Percentiles rank a stretch among this genome's conserved stretches.
Evolutionary conservation across 2,329 filamentous ascomycete species (phyloP).

Genomic region (Beauveria pseudobassiana): DNA sequence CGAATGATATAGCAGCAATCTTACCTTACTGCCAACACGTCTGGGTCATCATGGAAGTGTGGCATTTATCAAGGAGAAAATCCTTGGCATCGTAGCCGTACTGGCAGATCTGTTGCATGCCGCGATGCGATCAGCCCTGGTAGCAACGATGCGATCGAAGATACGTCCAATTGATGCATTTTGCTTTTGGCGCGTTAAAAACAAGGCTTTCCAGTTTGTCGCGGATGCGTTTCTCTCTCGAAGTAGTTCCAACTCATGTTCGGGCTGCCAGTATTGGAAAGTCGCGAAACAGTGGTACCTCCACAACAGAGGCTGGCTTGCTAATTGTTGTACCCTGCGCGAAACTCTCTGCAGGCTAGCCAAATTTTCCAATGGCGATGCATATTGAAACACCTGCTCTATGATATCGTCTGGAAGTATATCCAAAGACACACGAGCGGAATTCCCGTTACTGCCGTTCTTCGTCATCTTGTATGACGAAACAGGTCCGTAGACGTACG

Average conservation of each 20-base stretch:
- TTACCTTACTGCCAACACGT: constrained; percentile 68
- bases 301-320: constrained; percentile 73
- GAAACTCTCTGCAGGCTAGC: constrained; percentile 45
- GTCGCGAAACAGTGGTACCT: constrained; percentile 59
- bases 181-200: constrained; percentile 44
- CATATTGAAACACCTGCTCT: constrained; percentile 63
- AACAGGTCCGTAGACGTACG: not conserved
- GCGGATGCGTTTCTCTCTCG: constrained; percentile 43
- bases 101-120: constrained; percentile 62
- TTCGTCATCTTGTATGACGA: not conserved
- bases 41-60: constrained; percentile 53
- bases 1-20: constrained; percentile 3
- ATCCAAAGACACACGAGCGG: constrained; percentile 28
- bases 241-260: constrained; percentile 53
- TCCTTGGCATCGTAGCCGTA: constrained; percentile 87
- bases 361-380: constrained; percentile 48
- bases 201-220: constrained; percentile 70
- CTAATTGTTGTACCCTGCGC: constrained; percentile 55
- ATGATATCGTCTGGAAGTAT: constrained; percentile 77
- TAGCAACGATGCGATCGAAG: constrained; percentile 63
- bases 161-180: constrained; percentile 45
- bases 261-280: constrained; percentile 69
- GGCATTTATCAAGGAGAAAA: constrained; percentile 61
- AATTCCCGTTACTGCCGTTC: not conserved
- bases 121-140: constrained; percentile 60